Conservation (phyloP, 75 land plant genomes). For the Chamaecyparis obtusa region DNA sequence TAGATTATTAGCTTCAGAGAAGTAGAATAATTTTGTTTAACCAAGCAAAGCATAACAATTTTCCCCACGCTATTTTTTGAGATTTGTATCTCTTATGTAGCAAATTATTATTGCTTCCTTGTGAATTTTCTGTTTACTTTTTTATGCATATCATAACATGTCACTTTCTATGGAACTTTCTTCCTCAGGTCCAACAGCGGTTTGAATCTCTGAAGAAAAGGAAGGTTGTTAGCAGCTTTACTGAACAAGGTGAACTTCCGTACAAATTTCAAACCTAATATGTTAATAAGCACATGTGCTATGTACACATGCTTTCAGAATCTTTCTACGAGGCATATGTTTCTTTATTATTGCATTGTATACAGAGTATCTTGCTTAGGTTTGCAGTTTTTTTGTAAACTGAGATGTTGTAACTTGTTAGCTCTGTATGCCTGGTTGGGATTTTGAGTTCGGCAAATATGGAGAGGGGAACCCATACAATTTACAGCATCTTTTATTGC, state of each 20-base stretch:
- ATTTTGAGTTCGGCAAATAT: conserved; percentile 8
- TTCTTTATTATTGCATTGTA: background rate
- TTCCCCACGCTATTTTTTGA: background rate
- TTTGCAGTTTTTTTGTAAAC: background rate
- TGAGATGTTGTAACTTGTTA: background rate
- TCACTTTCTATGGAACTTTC: background rate
- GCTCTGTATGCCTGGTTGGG: background rate
- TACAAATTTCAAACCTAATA: background rate
- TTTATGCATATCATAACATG: background rate
- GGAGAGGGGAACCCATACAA: background rate
- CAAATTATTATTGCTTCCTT: background rate
- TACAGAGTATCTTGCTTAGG: background rate
- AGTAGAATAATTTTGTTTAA: background rate
- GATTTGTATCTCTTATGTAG: background rate
- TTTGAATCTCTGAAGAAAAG: conserved; percentile 86
- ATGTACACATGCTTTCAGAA: background rate
- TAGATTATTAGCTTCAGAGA: background rate
- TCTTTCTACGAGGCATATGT: background rate
- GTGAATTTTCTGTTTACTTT: background rate
- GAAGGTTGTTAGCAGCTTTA: conserved; percentile 59
- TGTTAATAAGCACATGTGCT: background rate
- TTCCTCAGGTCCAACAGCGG: conserved; percentile 69
- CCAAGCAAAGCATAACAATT: background rate
- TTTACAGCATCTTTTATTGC: background rate
- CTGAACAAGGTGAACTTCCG: conserved; percentile 71